Evolutionary conservation across 164 flowering plant genomes (phyloP).

Genomic region (Magnolia changhungtana): DNA sequence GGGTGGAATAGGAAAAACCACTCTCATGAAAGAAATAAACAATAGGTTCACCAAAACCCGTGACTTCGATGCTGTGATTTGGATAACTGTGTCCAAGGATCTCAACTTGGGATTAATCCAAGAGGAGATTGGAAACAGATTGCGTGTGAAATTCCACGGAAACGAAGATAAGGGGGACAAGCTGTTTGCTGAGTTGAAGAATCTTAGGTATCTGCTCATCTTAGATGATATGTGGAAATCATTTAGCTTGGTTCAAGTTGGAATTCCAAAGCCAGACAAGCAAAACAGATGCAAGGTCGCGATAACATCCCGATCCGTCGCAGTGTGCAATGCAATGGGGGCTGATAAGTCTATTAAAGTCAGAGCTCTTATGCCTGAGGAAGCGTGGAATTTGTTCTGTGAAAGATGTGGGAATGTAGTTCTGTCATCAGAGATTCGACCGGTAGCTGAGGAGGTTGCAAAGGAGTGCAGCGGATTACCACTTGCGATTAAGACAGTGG

Average conservation of each 20-base stretch:
- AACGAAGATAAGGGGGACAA: too few relatives aligned
- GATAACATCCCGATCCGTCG: background rate
- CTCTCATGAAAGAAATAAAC: background rate
- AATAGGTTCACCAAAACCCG: background rate
- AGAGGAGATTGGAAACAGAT: too few relatives aligned
- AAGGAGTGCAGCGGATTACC: slow-evolving; percentile 1
- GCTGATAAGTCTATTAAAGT: slow-evolving; percentile 1
- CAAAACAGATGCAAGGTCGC: background rate
- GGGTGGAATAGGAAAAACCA: background rate
- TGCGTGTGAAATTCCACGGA: too few relatives aligned
- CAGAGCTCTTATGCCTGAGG: background rate
- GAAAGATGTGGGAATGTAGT: too few relatives aligned
- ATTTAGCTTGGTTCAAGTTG: background rate
- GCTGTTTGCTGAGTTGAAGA: too few relatives aligned
- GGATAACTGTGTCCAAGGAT: background rate
- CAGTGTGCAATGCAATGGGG: background rate
- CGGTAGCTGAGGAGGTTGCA: background rate
- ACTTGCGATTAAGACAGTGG: background rate
- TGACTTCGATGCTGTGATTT: background rate
- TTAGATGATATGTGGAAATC: too few relatives aligned
- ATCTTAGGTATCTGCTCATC: too few relatives aligned
- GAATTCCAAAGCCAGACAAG: background rate
- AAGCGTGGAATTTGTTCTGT: background rate
- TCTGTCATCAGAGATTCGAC: background rate
- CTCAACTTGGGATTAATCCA: background rate